Percentiles rank a stretch among this genome's conserved stretches.
Conservation (phyloP, 441 rosid genomes). For the Sinapis alba region DNA sequence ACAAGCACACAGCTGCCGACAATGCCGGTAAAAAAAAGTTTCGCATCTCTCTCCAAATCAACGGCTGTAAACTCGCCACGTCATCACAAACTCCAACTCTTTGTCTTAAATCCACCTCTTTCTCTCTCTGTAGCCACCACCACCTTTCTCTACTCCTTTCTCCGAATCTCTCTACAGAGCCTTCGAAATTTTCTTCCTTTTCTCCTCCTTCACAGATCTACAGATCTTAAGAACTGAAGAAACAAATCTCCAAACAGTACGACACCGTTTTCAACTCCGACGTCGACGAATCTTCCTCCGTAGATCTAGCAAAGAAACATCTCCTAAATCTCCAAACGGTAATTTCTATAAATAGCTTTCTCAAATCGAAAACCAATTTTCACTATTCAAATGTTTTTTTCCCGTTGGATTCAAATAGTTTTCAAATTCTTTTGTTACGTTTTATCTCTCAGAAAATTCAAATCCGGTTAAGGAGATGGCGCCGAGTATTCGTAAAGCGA, state of each 20-base stretch:
- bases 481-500: constrained; percentile 88
- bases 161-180: constrained; percentile 20
- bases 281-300: constrained; percentile 20
- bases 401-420: constrained; percentile 11
- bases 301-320: constrained; percentile 42
- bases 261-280: constrained; percentile 20
- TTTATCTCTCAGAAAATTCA: background rate
- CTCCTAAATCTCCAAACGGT: constrained; percentile 33
- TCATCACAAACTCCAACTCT: constrained; percentile 22
- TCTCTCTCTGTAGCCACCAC: constrained; percentile 2
- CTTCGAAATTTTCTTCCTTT: background rate
- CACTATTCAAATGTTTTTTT: constrained; percentile 3
- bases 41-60: constrained; percentile 22
- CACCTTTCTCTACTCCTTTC: constrained; percentile 13
- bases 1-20: constrained; percentile 32
- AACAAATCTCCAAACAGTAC: background rate
- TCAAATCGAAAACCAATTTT: background rate
- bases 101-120: constrained; percentile 32
- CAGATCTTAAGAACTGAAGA: background rate
- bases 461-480: constrained; percentile 54
- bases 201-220: constrained; percentile 27
- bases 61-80: constrained; percentile 43
- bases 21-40: constrained; percentile 2
- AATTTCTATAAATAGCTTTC: constrained; percentile 24
- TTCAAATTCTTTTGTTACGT: background rate